Evolutionary conservation across 768 basidiomycete species (phyloP).

Genomic region (Kockovaella imperatae): DNA sequence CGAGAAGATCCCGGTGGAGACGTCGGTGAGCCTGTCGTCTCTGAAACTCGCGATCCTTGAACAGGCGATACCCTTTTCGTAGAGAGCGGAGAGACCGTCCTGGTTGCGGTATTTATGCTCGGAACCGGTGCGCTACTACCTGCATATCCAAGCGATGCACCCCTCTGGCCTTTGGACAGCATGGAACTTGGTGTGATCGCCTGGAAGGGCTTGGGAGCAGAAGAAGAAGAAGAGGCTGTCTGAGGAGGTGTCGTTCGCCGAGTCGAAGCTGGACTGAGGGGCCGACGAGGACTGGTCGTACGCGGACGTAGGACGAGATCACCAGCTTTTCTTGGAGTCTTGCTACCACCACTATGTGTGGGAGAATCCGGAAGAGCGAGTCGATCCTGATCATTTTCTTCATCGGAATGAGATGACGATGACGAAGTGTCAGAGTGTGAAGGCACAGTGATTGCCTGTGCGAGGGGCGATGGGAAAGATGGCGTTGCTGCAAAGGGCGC

Average conservation of each 20-base stretch:
- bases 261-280: constrained; percentile 15
- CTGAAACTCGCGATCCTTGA: no score
- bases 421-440: constrained; percentile 29
- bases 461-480: constrained; percentile 35
- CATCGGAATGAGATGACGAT: constrained; percentile 26
- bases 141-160: no score
- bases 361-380: constrained; percentile 5
- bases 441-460: constrained; percentile 35
- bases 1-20: background rate
- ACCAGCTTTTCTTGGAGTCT: constrained; percentile 18
- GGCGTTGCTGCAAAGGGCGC: constrained; percentile 30
- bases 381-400: constrained; percentile 15
- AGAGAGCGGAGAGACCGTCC: no score
- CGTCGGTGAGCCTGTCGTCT: background rate
- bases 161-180: no score
- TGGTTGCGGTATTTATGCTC: constrained; percentile 7
- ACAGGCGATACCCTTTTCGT: no score
- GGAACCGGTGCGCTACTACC: background rate
- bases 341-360: constrained; percentile 10
- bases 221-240: no score
- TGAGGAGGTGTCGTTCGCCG: constrained; percentile 18
- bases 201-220: constrained; percentile 25
- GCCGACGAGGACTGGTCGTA: constrained; percentile 18
- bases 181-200: constrained; percentile 16
- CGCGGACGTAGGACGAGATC: constrained; percentile 15